Evolutionary conservation across 495 filamentous ascomycete species (phyloP).

Genomic region (Daldinia decipiens): DNA sequence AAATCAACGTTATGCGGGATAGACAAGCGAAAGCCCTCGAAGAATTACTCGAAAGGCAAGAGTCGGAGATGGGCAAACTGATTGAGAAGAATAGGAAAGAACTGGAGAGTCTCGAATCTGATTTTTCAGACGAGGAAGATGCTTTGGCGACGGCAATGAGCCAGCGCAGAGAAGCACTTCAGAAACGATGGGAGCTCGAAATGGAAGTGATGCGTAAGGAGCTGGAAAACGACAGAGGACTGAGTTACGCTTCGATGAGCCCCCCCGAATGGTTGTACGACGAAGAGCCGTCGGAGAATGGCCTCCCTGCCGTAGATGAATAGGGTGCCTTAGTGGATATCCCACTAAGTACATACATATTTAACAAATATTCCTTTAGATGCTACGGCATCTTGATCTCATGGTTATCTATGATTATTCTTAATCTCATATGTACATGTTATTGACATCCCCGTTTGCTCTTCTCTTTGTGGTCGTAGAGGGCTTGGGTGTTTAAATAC

Average conservation of each 20-base stretch:
- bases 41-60: constrained; percentile 71
- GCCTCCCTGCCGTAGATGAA: constrained; percentile 36
- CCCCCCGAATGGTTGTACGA: constrained; percentile 56
- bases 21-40: constrained; percentile 76
- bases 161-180: constrained; percentile 61
- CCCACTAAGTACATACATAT: background rate
- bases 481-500: background rate
- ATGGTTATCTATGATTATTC: background rate
- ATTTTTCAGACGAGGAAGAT: constrained; percentile 64
- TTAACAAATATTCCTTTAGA: background rate
- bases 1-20: constrained; percentile 83
- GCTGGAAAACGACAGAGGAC: constrained; percentile 62
- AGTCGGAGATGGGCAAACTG: constrained; percentile 67
- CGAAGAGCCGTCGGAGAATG: constrained; percentile 35
- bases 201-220: constrained; percentile 70
- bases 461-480: background rate
- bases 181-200: constrained; percentile 69
- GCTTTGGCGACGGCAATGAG: constrained; percentile 59
- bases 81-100: constrained; percentile 62
- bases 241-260: constrained; percentile 61
- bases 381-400: background rate
- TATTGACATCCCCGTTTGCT: background rate
- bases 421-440: background rate
- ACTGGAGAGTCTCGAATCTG: constrained; percentile 66
- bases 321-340: constrained; percentile 13